Base-by-base conservation (phyloP, 2,329 filamentous ascomycete genomes). In the Fusarium heterosporum region DNA sequence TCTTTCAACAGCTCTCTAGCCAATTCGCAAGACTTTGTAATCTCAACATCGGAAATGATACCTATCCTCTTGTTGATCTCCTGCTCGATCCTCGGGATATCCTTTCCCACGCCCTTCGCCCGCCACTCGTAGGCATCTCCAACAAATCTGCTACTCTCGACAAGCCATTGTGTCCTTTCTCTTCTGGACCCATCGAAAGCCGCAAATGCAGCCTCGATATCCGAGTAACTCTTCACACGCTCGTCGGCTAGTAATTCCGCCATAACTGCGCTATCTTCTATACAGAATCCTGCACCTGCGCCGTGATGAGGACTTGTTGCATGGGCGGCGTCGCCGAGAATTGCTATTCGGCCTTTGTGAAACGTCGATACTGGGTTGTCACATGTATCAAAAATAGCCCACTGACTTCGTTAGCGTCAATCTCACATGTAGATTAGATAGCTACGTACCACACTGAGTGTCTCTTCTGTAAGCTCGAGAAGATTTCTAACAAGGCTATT, bases 261-360 rank as follows among this genome's bases (percentile, higher is more conserved):
- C 2, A 83, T 70, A 4, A 82, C 75, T 3, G 66, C 66, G 39
- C 66, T 69, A 58, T 88, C 85, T 64, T 87, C 84, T 56, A 89
- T 84, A 2, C 83, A 85, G 69, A 88, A 82, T 2, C 85, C 85
- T 0, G 85, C 83, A 4, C 87, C 87, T 2, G 87, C 82, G 0
- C 87, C 87, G 40, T 87, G 84, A 38, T 87, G 84, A 0, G 88
- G 88, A 1, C 86, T 85, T 38, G 85, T 85, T 0, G 87, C 87
- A 71, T 90, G 88, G 0, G 88, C 88, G 0, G 88, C 87, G 69
- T 90, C 88, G 14, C 88, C 88, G 1, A 87, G 74, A 3, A 90
- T 78, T 36, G 79, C 82, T 25, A 84, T 69, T 1, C 81, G 77
- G 9, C 78, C 79, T 25, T 78, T 78, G 66, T 77, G 79, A 41